These are phyloP conservation scores for Populus davidiana DNA, from an alignment of 345 rosid species.

Conservation along the genomic window DNA sequence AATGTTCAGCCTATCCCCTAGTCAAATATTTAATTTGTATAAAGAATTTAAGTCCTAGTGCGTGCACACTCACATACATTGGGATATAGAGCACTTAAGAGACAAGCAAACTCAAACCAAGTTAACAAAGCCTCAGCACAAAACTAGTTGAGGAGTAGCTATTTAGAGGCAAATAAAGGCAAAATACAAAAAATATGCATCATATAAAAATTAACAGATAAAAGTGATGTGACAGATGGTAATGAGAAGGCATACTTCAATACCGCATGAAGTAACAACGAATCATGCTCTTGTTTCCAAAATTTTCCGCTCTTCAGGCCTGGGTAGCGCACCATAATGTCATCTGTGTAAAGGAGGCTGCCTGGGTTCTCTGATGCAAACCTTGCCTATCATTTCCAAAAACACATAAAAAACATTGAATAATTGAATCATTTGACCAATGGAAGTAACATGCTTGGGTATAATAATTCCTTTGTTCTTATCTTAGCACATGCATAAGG, in stretches of 20 bases:
- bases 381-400: conserved; percentile 47
- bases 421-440: background rate
- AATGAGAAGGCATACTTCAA: conserved; percentile 54
- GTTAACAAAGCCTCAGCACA: background rate
- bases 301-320: conserved; percentile 73
- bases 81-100: background rate
- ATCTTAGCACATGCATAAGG: background rate
- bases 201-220: background rate
- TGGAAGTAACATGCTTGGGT: background rate
- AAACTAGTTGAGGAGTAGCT: background rate
- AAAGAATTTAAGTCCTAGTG: background rate
- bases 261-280: conserved; percentile 67
- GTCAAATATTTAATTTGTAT: background rate
- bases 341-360: conserved; percentile 53
- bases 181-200: background rate
- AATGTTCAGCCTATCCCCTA: background rate
- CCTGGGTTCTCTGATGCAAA: conserved; percentile 52
- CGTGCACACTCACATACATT: background rate
- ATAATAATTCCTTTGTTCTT: background rate
- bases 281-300: conserved; percentile 96
- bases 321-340: conserved; percentile 67
- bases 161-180: background rate
- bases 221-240: background rate
- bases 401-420: background rate
- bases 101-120: background rate